These are phyloP conservation scores for Beauveria rudraprayagi DNA, from an alignment of 2,329 filamentous ascomycete genomes.

Conservation along the genomic window DNA sequence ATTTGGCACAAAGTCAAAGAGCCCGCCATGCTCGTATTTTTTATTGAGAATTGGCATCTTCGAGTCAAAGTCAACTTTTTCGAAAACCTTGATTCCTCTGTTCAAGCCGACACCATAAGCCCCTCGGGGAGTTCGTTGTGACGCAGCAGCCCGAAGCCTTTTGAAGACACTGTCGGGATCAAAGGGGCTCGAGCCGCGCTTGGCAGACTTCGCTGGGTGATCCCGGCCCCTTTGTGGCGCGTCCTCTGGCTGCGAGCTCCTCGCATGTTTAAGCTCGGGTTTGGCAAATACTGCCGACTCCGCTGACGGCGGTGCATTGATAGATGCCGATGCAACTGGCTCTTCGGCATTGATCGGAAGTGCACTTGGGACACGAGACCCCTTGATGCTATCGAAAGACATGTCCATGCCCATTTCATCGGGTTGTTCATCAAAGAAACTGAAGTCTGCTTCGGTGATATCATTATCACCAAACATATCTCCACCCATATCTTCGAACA, in stretches of 20 bases:
- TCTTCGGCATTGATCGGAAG: constrained; percentile 13
- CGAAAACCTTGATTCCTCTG: constrained; percentile 41
- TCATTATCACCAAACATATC: constrained; percentile 66
- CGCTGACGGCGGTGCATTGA: constrained; percentile 13
- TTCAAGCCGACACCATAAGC: constrained; percentile 16
- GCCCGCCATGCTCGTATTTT: constrained; percentile 50
- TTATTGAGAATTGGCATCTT: constrained; percentile 46
- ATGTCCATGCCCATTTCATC: constrained; percentile 32
- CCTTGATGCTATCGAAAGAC: constrained; percentile 20
- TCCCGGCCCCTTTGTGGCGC: constrained; percentile 22
- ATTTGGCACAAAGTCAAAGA: constrained; percentile 37
- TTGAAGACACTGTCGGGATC: constrained; percentile 52
- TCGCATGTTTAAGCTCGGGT: constrained; percentile 50
- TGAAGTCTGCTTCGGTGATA: constrained; percentile 77
- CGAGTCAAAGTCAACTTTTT: constrained; percentile 46
- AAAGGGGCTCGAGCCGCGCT: constrained; percentile 49
- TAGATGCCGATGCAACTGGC: constrained; percentile 14
- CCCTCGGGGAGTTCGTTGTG: constrained; percentile 15
- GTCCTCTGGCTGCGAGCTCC: constrained; percentile 43
- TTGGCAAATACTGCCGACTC: constrained; percentile 44
- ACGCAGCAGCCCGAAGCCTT: constrained; percentile 42
- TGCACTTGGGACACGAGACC: constrained; percentile 4
- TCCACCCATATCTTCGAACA: constrained; percentile 61
- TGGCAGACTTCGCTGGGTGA: constrained; percentile 26
- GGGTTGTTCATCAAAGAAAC: constrained; percentile 65